A percentile compares a stretch with the other conserved stretches of the same genome.
Evolutionary conservation across 345 rosid genomes (phyloP).

Genomic region (Melastoma malabathricum): DNA sequence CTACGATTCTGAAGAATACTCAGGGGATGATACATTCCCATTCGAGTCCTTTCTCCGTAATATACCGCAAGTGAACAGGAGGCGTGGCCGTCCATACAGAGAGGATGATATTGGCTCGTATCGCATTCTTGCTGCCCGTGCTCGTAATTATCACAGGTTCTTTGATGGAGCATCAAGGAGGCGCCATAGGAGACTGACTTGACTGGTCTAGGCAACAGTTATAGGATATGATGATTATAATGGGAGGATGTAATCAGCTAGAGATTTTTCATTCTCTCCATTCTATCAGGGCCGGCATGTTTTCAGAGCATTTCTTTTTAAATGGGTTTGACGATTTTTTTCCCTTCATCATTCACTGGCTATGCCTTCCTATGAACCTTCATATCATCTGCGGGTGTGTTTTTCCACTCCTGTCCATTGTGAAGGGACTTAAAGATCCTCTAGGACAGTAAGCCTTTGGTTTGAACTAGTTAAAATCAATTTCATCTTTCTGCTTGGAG

Average conservation of each 20-base stretch:
- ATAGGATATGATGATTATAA: neutral
- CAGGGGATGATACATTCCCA: constrained; percentile 24
- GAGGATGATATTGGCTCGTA: constrained; percentile 25
- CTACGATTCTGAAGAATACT: constrained; percentile 46
- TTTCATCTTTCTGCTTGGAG: too few species aligned
- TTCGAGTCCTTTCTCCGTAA: constrained; percentile 28
- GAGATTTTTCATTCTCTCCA: too few species aligned
- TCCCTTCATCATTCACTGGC: too few species aligned
- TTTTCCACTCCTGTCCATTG: too few species aligned
- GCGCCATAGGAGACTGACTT: constrained; percentile 28
- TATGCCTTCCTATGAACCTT: neutral
- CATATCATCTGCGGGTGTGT: constrained; percentile 3
- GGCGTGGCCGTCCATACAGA: constrained; percentile 23
- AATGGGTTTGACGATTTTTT: constrained; percentile 1
- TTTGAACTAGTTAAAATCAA: too few species aligned
- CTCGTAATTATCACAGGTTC: constrained; percentile 20
- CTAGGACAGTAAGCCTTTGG: too few species aligned
- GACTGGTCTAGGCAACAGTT: constrained; percentile 19
- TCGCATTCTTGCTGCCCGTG: constrained; percentile 22
- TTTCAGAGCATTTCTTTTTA: constrained; percentile 2
- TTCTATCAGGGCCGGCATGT: neutral
- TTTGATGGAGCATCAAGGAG: constrained; percentile 28
- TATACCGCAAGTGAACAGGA: constrained; percentile 13
- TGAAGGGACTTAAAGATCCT: too few species aligned
- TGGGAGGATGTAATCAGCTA: neutral